Conservation (phyloP, 805 yeast species). For the Saccharomycopsis fermentans region DNA sequence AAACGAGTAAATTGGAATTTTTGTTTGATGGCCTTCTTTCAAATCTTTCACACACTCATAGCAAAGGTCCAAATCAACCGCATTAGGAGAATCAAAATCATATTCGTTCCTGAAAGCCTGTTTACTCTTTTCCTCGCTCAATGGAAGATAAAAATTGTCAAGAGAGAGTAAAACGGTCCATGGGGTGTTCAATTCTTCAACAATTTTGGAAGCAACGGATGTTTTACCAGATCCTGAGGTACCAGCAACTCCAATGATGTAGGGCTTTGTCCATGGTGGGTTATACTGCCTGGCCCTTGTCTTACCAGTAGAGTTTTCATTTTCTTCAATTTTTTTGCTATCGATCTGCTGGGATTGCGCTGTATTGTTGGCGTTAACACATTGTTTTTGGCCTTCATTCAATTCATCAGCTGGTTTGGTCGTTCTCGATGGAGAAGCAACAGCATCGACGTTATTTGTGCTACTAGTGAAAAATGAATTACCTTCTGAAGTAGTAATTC, state of each 20-base stretch:
- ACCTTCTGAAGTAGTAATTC: constrained; percentile 4
- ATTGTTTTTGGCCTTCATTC: neutral
- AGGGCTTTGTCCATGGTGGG: constrained; percentile 88
- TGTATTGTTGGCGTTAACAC: neutral
- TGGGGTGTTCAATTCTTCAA: constrained; percentile 71
- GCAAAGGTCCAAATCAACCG: constrained; percentile 69
- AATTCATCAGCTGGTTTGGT: neutral
- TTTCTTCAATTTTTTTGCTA: neutral
- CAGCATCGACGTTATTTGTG: neutral
- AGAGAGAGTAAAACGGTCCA: constrained; percentile 87
- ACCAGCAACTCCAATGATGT: constrained; percentile 82
- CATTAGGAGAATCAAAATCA: constrained; percentile 84
- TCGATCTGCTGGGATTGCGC: neutral
- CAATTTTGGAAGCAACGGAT: constrained; percentile 75
- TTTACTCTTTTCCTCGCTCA: constrained; percentile 48
- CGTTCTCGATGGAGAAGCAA: neutral
- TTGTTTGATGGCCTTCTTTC: constrained; percentile 58
- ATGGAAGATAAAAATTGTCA: constrained; percentile 84
- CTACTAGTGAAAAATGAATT: constrained; percentile 4
- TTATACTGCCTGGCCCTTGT: constrained; percentile 30
- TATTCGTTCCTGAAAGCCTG: constrained; percentile 59
- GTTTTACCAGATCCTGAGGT: constrained; percentile 90
- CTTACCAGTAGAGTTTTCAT: neutral
- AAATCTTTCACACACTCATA: constrained; percentile 52
- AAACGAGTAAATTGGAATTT: constrained; percentile 66